These are phyloP conservation scores for Gardenia jasminoides DNA, from an alignment of 257 asterid genomes.

Conservation along the genomic window DNA sequence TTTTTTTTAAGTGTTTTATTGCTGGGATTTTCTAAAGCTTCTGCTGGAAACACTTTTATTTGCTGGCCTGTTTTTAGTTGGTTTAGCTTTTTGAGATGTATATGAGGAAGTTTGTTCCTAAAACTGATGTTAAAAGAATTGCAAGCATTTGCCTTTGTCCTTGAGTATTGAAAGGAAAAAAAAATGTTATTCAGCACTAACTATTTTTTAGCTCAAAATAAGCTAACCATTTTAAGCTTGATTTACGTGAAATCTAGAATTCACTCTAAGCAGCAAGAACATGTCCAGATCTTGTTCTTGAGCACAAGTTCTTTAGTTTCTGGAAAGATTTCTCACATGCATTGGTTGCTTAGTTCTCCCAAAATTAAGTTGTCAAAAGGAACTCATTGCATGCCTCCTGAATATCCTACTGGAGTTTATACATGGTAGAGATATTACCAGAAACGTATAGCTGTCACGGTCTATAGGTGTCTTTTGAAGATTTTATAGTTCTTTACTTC, in stretches of 20 bases:
- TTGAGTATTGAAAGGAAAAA: background rate
- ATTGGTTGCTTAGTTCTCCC: background rate
- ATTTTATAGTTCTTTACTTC: too few species aligned
- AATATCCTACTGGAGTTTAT: background rate
- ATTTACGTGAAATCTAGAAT: too few species aligned
- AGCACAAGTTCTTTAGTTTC: background rate
- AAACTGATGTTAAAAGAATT: background rate
- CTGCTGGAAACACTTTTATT: background rate
- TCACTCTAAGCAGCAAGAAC: background rate
- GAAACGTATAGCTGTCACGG: background rate
- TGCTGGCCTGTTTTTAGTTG: background rate
- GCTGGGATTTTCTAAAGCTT: background rate
- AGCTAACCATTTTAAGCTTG: too few species aligned
- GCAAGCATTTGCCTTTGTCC: background rate
- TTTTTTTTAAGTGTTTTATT: background rate
- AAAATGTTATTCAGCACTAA: too few species aligned
- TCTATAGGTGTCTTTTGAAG: too few species aligned
- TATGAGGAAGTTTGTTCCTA: background rate
- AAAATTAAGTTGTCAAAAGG: background rate
- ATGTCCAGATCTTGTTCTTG: background rate
- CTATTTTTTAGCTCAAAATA: too few species aligned
- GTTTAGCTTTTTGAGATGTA: too few species aligned
- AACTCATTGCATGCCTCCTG: background rate
- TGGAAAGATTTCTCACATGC: background rate
- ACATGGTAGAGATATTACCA: background rate